phyloP scores from a whole-genome alignment of 2,329 filamentous ascomycete genomes.

The Ophiostoma fasciatum region DNA sequence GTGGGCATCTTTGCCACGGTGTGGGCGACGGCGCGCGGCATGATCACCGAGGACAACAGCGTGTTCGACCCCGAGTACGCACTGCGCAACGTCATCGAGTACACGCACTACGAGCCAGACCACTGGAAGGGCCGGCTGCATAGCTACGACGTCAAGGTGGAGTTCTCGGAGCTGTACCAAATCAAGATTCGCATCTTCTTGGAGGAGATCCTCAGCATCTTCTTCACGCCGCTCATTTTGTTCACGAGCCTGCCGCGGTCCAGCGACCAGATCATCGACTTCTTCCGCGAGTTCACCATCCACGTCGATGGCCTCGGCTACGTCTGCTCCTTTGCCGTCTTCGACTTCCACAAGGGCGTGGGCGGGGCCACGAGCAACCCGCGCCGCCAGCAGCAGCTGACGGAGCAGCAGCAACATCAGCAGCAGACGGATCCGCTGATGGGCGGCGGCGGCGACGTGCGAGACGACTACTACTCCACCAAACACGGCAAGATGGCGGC shows the following conservation, averaged over 20 bases:
- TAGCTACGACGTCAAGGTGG: slow-evolving; percentile 79
- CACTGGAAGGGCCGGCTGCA: slow-evolving; percentile 87
- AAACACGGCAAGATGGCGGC: slow-evolving; percentile 98
- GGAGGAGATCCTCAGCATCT: slow-evolving; percentile 82
- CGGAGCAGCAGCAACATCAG: slow-evolving; percentile 20
- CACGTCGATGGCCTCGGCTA: slow-evolving; percentile 94
- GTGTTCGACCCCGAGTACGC: slow-evolving; percentile 90
- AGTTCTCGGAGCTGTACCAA: slow-evolving; percentile 85
- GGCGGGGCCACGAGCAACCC: slow-evolving; percentile 13
- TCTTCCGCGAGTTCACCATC: slow-evolving; percentile 94
- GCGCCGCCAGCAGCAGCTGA: slow-evolving; percentile 3
- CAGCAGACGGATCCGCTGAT: slow-evolving; percentile 11
- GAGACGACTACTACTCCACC: slow-evolving; percentile 85
- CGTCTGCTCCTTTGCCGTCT: slow-evolving; percentile 93
- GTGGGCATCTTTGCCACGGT: slow-evolving; percentile 68
- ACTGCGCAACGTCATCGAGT: slow-evolving; percentile 76
- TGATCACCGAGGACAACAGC: slow-evolving; percentile 73
- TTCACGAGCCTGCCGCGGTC: slow-evolving; percentile 76
- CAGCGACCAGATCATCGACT: slow-evolving; percentile 88
- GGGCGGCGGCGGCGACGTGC: slow-evolving; percentile 42
- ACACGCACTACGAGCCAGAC: slow-evolving; percentile 79
- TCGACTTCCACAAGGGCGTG: slow-evolving; percentile 81
- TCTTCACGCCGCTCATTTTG: slow-evolving; percentile 80
- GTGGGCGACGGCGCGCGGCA: slow-evolving; percentile 70
- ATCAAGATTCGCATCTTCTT: slow-evolving; percentile 83